phyloP scores from a whole-genome alignment of 805 yeast species.

The Candida nemodendra region DNA sequence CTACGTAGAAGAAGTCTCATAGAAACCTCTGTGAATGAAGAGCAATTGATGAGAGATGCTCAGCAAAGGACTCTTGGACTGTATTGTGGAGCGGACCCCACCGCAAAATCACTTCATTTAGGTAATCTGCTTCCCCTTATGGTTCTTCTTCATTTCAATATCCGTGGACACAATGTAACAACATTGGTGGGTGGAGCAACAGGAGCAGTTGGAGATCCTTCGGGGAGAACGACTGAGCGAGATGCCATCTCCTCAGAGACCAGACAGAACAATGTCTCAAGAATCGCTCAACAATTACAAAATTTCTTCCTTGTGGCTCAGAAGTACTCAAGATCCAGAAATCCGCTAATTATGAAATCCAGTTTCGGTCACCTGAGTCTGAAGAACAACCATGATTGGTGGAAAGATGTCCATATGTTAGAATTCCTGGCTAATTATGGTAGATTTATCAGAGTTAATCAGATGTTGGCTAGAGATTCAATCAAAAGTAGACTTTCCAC shows the following conservation, averaged over 20 bases:
- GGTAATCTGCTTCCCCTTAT: conserved; percentile 89
- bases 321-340: conserved; percentile 56
- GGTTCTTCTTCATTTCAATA: conserved; percentile 76
- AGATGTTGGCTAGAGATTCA: conserved; percentile 88
- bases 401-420: conserved; percentile 73
- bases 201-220: conserved; percentile 94
- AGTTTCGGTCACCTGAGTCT: conserved; percentile 19
- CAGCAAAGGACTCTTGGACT: conserved; percentile 46
- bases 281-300: conserved; percentile 61
- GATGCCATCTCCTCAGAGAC: conserved; percentile 49
- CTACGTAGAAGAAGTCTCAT: conserved; percentile 47
- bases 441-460: conserved; percentile 70
- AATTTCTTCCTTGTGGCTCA: conserved; percentile 61
- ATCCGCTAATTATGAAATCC: conserved; percentile 18
- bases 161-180: conserved; percentile 82
- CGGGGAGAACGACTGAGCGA: conserved; percentile 84
- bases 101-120: conserved; percentile 83
- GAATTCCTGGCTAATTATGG: conserved; percentile 80
- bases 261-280: conserved; percentile 54
- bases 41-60: conserved; percentile 22
- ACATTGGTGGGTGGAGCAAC: conserved; percentile 95
- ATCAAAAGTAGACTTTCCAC: conserved; percentile 70
- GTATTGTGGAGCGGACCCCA: conserved; percentile 96
- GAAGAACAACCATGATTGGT: conserved; percentile 79
- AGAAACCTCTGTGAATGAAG: conserved; percentile 40